phyloP scores from a whole-genome alignment of 768 basidiomycete species.

The Trametes coccinea region DNA sequence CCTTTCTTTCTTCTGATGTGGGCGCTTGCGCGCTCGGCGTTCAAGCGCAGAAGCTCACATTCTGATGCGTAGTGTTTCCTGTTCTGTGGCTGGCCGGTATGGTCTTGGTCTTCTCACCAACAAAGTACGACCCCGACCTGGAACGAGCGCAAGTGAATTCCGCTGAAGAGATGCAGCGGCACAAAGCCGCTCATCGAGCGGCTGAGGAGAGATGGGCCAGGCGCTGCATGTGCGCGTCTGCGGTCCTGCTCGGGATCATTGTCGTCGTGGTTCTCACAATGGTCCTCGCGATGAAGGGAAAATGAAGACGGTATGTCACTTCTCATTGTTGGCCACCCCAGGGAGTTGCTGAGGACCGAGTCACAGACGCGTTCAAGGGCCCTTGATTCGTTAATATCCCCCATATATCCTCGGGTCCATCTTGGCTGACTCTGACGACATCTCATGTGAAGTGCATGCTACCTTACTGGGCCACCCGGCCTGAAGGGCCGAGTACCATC shows the following conservation, averaged over 20 bases:
- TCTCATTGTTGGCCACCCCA: background rate
- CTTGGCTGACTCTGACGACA: background rate
- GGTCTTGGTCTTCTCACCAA: constrained; percentile 4
- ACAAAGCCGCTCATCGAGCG: constrained; percentile 7
- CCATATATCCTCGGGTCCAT: background rate
- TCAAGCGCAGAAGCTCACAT: too few relatives aligned
- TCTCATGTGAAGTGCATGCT: too few relatives aligned
- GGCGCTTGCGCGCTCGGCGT: too few relatives aligned
- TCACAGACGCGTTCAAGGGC: too few relatives aligned
- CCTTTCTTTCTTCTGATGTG: too few relatives aligned
- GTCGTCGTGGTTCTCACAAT: background rate
- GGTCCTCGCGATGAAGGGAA: constrained; percentile 7
- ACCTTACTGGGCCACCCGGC: too few relatives aligned
- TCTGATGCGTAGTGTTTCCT: constrained; percentile 3
- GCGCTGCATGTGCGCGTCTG: constrained; percentile 12
- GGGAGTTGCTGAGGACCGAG: too few relatives aligned
- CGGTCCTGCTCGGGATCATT: background rate
- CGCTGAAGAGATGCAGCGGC: constrained; percentile 6
- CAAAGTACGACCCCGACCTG: constrained; percentile 5
- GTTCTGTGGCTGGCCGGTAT: constrained; percentile 14
- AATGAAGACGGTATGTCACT: background rate
- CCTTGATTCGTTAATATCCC: too few relatives aligned
- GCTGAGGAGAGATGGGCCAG: constrained; percentile 19
- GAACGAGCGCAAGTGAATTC: background rate
- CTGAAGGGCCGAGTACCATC: too few relatives aligned